Base-by-base conservation (phyloP, 441 rosid species). In the Breynia disticha region DNA sequence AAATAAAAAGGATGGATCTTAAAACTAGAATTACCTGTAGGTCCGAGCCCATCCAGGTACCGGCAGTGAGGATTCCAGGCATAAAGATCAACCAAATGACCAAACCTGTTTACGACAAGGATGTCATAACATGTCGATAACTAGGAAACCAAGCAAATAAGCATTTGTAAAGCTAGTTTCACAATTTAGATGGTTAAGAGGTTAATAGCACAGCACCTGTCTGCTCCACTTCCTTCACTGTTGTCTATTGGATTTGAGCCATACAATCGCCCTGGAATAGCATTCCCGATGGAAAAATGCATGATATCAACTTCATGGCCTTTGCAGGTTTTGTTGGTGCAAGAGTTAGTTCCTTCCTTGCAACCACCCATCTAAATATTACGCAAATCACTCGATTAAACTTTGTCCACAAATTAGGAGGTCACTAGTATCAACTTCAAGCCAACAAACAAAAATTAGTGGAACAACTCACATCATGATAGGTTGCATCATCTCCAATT, bases 281-380 rank as follows among this genome's bases (percentile, higher is more conserved):
- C 97, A 64, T 73, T 83, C 72, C 98, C 98, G 52, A 86, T 79
- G 15, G 95, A 88, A 74, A 93, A 93, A 72, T 93, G 97, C 98
- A 93, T 88, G 11, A 93, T 88, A 64, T 93, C 98, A 62, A 93
- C 97, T 77, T 93, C 98, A 56, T 86, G 82, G 56, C 97, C 95
- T 77, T 73, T 89, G 79, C 98, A 93, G 63, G 85, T 72, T 74
- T 84, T 88, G 80, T 61, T 84, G 46, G 83, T 88, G 76, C 96
- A 93, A 45, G 84, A 75, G 39, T 50, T 73, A 12, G 64, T 51
- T 54, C 69, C 76, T 67, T 84, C 97, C 72, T 72, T 71, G 67
- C 97, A 93, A 47, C 97, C 98, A 64, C 98, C 98, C 98, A 93
- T 93, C 98, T 91, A 62, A 52, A n/a, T 7, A 37, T 7, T 49